phyloP scores from a whole-genome alignment of 225 moss, liverwort and hornwort species.

The Ulota crispa region DNA sequence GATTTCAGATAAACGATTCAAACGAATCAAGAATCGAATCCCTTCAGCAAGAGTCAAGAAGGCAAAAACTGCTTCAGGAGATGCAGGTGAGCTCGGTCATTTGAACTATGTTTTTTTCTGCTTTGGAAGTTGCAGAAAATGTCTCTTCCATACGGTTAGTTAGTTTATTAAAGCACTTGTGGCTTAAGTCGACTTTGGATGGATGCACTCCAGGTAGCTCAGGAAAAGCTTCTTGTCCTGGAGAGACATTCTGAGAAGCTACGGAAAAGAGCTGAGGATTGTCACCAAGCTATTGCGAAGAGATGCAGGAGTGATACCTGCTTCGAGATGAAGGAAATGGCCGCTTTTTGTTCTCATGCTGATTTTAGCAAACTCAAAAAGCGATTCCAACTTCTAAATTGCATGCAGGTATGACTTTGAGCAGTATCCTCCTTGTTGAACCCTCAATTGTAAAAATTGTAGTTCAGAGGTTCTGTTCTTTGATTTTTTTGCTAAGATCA shows the following conservation, averaged over 20 bases:
- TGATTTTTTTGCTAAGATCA: background rate
- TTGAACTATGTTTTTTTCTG: background rate
- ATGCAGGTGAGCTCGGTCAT: conserved; percentile 32
- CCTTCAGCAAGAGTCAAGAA: conserved; percentile 28
- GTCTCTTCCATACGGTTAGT: background rate
- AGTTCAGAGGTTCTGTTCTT: background rate
- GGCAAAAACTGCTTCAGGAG: conserved; percentile 36
- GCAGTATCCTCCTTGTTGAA: background rate
- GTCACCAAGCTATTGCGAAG: conserved; percentile 34
- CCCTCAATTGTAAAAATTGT: background rate
- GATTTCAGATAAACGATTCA: conserved; percentile 30
- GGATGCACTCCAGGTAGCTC: conserved; percentile 42
- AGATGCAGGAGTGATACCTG: conserved; percentile 25
- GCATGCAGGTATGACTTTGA: conserved; percentile 43
- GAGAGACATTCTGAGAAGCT: conserved; percentile 43
- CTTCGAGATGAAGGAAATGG: conserved; percentile 25
- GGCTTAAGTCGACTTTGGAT: conserved; percentile 9
- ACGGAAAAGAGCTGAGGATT: conserved; percentile 29
- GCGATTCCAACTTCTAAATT: conserved; percentile 39
- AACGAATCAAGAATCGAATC: conserved; percentile 20
- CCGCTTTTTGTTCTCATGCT: conserved; percentile 22
- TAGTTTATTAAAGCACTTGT: conserved; percentile 13
- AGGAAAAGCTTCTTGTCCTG: conserved; percentile 37
- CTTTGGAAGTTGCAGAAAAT: background rate
- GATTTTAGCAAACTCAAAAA: conserved; percentile 33